phyloP scores from a whole-genome alignment of 2,329 filamentous ascomycete species.

The Fusarium transvaalense region DNA sequence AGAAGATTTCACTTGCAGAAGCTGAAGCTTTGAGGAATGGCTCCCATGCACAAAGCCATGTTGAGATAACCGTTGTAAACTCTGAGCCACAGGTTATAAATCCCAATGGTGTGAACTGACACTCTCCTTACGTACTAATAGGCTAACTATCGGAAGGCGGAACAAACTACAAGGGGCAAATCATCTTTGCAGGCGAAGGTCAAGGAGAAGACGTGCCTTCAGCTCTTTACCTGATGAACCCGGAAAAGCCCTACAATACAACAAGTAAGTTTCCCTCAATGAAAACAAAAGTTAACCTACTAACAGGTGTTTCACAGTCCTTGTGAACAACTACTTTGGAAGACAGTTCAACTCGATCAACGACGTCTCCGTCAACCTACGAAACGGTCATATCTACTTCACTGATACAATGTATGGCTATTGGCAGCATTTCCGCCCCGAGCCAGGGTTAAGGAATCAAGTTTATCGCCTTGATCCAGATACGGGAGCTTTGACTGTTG shows the following conservation, averaged over 20 bases:
- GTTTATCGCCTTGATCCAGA: constrained; percentile 68
- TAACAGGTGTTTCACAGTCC: constrained; percentile 46
- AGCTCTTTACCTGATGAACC: constrained; percentile 47
- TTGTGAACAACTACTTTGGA: constrained; percentile 71
- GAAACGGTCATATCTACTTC: constrained; percentile 72
- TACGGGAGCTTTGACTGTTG: constrained; percentile 65
- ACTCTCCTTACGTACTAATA: rapidly evolving
- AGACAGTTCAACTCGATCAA: constrained; percentile 72
- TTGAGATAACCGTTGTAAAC: constrained; percentile 58
- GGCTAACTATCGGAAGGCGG: constrained; percentile 58
- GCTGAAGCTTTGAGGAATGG: constrained; percentile 51
- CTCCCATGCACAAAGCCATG: constrained; percentile 46
- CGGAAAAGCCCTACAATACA: constrained; percentile 62
- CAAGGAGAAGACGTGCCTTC: constrained; percentile 56
- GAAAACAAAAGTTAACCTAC: not conserved
- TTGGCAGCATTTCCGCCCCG: constrained; percentile 68
- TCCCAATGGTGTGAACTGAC: constrained; percentile 58
- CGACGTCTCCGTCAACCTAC: constrained; percentile 66
- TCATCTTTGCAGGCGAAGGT: constrained; percentile 64
- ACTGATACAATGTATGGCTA: constrained; percentile 72
- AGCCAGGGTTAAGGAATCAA: constrained; percentile 66
- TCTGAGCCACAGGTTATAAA: constrained; percentile 61
- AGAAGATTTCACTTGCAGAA: constrained; percentile 62
- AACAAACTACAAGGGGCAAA: constrained; percentile 63
- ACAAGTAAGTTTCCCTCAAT: constrained; percentile 54